These are phyloP conservation scores for Rubia peregrina DNA, from an alignment of 305 asterid species.

Conservation along the genomic window DNA sequence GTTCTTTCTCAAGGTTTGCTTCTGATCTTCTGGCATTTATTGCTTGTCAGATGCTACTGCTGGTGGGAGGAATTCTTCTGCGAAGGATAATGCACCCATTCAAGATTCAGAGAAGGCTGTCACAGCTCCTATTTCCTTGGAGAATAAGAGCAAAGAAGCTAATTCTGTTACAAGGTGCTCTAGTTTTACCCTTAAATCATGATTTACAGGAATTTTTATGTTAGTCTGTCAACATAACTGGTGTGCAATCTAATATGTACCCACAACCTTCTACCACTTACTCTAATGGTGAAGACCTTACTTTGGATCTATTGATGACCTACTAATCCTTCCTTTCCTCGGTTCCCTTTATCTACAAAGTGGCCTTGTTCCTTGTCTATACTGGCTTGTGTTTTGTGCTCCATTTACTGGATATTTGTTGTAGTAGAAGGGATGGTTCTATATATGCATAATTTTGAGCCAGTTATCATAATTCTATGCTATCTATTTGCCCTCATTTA, in stretches of 20 bases:
- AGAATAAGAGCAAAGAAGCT: conserved; percentile 42
- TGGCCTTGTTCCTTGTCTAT: neutral
- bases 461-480: neutral
- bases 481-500: neutral
- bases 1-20: neutral
- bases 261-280: neutral
- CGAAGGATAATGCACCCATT: conserved; percentile 40
- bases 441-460: neutral
- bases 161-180: conserved; percentile 47
- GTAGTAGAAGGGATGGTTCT: neutral
- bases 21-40: neutral
- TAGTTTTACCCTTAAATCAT: conserved; percentile 15
- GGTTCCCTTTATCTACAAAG: neutral
- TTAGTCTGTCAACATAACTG: neutral
- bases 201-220: conserved; percentile 7
- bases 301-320: neutral
- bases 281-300: neutral
- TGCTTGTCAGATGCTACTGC: conserved; percentile 34
- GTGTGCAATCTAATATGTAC: neutral
- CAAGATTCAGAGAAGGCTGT: conserved; percentile 43
- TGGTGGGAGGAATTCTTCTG: conserved; percentile 53
- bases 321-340: neutral
- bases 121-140: conserved; percentile 36
- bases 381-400: neutral
- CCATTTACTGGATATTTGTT: neutral